Conservation (phyloP, 148 eudicot genomes). For the Persicaria tinctoria region DNA sequence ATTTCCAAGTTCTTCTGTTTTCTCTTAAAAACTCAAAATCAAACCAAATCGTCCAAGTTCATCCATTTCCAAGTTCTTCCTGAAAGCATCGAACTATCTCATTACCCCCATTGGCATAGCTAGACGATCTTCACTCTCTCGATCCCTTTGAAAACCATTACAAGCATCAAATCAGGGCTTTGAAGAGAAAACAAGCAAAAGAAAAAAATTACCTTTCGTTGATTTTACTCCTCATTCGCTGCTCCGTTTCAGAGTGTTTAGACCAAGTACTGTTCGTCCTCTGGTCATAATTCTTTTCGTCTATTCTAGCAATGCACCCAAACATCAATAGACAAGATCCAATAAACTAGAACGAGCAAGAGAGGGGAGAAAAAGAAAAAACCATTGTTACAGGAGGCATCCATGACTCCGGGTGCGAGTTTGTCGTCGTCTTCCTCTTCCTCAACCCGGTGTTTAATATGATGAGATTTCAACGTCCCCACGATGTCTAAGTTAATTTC, state of each 20-base stretch:
- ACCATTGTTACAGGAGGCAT: constrained; percentile 19
- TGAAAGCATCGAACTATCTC: too few species aligned
- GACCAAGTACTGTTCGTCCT: constrained; percentile 51
- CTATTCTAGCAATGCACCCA: constrained; percentile 26
- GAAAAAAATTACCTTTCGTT: constrained; percentile 59
- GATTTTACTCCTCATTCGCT: constrained; percentile 84
- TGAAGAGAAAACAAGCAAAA: not conserved
- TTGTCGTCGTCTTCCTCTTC: constrained; percentile 56
- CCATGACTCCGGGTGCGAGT: constrained; percentile 31
- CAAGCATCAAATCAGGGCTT: not conserved
- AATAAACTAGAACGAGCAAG: not conserved
- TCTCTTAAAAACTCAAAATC: too few species aligned
- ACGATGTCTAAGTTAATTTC: not conserved
- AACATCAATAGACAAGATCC: constrained; percentile 8
- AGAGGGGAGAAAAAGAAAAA: not conserved
- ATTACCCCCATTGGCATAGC: too few species aligned
- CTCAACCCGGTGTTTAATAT: constrained; percentile 22
- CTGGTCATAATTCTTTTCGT: constrained; percentile 41
- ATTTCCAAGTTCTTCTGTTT: too few species aligned
- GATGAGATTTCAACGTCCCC: constrained; percentile 27
- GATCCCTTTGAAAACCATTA: too few species aligned
- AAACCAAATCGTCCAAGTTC: too few species aligned
- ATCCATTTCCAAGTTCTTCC: too few species aligned
- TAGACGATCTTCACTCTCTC: too few species aligned
- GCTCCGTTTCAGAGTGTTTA: constrained; percentile 96